Base-by-base conservation (phyloP, 345 rosid genomes). In the Turritis glabra region DNA sequence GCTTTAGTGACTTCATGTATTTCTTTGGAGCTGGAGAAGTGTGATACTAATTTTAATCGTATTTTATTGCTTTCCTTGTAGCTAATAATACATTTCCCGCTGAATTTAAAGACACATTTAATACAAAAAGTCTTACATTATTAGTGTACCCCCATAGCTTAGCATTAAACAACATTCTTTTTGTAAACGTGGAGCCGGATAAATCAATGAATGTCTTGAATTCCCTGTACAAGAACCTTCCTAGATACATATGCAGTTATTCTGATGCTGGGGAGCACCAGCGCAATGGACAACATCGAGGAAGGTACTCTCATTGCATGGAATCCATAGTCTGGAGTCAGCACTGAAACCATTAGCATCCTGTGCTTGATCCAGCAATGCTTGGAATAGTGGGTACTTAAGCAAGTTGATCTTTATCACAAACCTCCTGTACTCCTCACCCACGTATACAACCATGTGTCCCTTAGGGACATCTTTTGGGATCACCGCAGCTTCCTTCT, bases 401-500 rank as follows among this genome's bases (percentile, higher is more conserved):
- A 93, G 96, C 55, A 91, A 80, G 65, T 54, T 77, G 54, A 85
- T 73, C 69, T 88, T 89, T 79, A 90, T 89, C 69, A 93, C 94
- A 69, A 82, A 89, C 77, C 96, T 79, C 80, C 68, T 88, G 77
- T 43, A 73, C 23, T 86, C 77, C 23, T 93, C 91, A 1, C 98
- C 98, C 4, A 89, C 96, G 54, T 93, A 91, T 7, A 93, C 94
- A 30, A 82, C 94, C 7, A 91, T 75, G 71, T 91, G 96, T 60
- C 97, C 96, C 64, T 86, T 93, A 4, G 98, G 97, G 3, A 93
- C 92, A 72, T 93, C 97, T 67, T 72, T 79, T 25, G 98, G 98
- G 57, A 88, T 87, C 35, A 77, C 78, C 55, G 69, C 68, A 29
- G 75, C 83, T 65, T 84, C 81, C 17, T 67, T 79, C 78, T 70